Evolutionary conservation across 2,329 filamentous ascomycete genomes (phyloP), one percentile per base, ranked within the genome.

Genomic region (Septoria petroselini): DNA sequence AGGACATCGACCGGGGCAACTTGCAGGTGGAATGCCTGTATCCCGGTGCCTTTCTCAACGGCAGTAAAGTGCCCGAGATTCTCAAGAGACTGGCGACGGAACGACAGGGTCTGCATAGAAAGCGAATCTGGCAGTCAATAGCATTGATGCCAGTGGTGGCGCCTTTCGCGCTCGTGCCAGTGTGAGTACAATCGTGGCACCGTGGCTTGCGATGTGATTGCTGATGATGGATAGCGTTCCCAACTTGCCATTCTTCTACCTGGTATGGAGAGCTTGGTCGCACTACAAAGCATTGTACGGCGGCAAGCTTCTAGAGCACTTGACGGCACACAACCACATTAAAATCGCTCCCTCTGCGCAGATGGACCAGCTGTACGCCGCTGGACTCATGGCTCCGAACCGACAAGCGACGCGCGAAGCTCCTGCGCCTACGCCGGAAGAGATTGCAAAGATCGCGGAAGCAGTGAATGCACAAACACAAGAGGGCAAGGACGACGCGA

Each of bases 221-320:
- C n/a, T 15, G 52, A 55, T 61, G 55, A 59, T 44, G 19, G 9
- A 30, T n/a, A 94, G 88, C 55, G 79, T 96, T 56, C 91, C 91
- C 29, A 96, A 98, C 67, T 76, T 98, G 9, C 93, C 93, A 14
- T 97, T 97, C 76, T 97, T 97, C 75, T 98, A 97, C 69, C 80
- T 97, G 33, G 82, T 81, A 14, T 98, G 94, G 73, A 81, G 93
- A 57, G 86, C 89, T 19, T 97, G 87, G 85, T 94, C 88, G 15
- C 89, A 95, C 70, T 95, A 87, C 82, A 81, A 85, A 73, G 93
- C 93, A 45, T 74, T 95, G 46, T 81, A 82, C 30, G 93, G 93
- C 47, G 91, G 89, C 15, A 86, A 83, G 62, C 88, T 97, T 67
- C 73, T 97, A 27, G 81, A 91, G 58, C 93, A 88, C 68, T 79